A percentile compares a stretch with the other conserved stretches of the same genome.
Conservation (phyloP, 805 yeast genomes). For the Lipomyces sp. region DNA sequence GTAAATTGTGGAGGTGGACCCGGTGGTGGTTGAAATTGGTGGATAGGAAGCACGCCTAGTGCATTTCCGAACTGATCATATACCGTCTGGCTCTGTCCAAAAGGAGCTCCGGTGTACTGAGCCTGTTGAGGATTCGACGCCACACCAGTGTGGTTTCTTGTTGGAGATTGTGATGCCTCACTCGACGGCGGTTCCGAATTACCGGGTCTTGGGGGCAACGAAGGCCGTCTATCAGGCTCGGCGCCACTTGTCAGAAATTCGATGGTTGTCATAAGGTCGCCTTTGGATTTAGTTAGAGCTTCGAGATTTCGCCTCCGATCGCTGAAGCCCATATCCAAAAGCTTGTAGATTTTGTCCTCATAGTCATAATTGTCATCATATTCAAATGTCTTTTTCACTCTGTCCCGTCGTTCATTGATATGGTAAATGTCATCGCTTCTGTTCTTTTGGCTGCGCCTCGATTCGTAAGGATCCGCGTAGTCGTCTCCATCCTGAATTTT, state of each 20-base stretch:
- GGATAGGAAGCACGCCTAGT: constrained; percentile 12
- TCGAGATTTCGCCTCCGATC: constrained; percentile 65
- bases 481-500: constrained; percentile 16
- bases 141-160: constrained; percentile 14
- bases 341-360: constrained; percentile 51
- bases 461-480: neutral
- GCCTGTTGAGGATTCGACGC: constrained; percentile 1
- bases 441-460: neutral
- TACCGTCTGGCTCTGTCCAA: constrained; percentile 10
- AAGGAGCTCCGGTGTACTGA: constrained; percentile 4
- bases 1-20: constrained; percentile 11
- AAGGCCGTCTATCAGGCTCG: constrained; percentile 23
- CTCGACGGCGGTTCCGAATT: constrained; percentile 11
- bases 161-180: constrained; percentile 5
- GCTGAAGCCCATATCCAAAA: constrained; percentile 61
- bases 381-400: constrained; percentile 14
- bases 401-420: constrained; percentile 1
- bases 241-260: constrained; percentile 47
- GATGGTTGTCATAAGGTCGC: constrained; percentile 63
- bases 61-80: constrained; percentile 31
- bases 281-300: constrained; percentile 62
- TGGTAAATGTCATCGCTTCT: neutral
- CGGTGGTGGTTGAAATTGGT: constrained; percentile 8
- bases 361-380: constrained; percentile 34
- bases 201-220: constrained; percentile 32